phyloP scores from a whole-genome alignment of 75 land plant genomes.

The Picea sitchensis region DNA sequence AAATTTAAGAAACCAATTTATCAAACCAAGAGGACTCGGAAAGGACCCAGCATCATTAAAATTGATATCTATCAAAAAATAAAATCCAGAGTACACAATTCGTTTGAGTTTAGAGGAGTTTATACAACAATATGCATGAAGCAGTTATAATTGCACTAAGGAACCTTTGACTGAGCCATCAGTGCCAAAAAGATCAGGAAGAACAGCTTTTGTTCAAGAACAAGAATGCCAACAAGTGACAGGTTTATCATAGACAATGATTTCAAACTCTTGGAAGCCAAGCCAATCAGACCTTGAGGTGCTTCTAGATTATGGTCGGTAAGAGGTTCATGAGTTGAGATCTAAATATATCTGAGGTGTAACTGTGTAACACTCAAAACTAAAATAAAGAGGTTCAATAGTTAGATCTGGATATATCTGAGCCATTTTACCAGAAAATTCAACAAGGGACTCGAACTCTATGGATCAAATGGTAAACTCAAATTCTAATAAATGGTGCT shows the following conservation, averaged over 20 bases:
- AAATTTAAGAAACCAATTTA: background rate
- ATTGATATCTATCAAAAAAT: background rate
- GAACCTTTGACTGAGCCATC: background rate
- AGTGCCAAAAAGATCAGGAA: background rate
- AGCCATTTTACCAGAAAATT: background rate
- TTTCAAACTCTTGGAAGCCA: background rate
- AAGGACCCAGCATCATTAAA: background rate
- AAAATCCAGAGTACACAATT: background rate
- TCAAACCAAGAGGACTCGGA: background rate
- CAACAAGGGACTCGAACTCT: background rate
- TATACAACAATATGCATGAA: background rate
- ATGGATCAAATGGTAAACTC: background rate
- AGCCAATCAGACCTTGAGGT: background rate
- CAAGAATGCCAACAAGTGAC: constrained; percentile 2
- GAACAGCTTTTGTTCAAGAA: background rate
- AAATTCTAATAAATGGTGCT: background rate
- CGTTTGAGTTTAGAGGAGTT: background rate
- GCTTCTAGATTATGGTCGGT: too few relatives aligned
- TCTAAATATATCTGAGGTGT: background rate
- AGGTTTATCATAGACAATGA: background rate
- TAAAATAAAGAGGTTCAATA: background rate
- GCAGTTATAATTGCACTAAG: background rate
- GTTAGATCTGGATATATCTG: background rate
- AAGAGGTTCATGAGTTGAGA: background rate
- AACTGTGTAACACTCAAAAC: too few relatives aligned